Evolutionary conservation across 1,139 yeast genomes (phyloP).

Genomic region (Protomyces inundatus): DNA sequence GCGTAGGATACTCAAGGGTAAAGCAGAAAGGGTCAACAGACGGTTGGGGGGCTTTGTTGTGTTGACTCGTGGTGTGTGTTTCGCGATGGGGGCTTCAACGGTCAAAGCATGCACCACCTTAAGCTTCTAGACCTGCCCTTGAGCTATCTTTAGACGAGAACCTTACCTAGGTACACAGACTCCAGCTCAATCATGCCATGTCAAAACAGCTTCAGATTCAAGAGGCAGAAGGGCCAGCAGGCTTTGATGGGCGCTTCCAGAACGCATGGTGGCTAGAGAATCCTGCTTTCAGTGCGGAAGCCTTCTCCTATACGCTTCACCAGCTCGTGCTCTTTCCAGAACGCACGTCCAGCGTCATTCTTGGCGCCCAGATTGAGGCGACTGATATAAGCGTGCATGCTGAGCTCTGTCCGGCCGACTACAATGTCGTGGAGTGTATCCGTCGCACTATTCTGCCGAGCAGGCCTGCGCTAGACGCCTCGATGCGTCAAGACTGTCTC

Average conservation of each 20-base stretch:
- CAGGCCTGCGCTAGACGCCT: slow-evolving; percentile 14
- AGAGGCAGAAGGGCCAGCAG: not conserved
- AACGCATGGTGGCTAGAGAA: not conserved
- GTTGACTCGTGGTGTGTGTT: no score
- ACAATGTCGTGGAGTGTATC: not conserved
- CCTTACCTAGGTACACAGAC: no score
- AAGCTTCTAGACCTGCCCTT: no score
- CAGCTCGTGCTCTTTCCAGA: slow-evolving; percentile 72
- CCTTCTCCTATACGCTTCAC: slow-evolving; percentile 42
- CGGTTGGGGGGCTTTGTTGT: not conserved
- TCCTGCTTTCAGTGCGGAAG: not conserved
- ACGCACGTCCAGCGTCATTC: slow-evolving; percentile 82
- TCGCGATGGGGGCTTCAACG: no score
- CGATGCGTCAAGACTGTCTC: slow-evolving; percentile 12
- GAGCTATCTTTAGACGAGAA: no score
- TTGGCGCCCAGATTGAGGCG: slow-evolving; percentile 68
- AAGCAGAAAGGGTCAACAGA: not conserved
- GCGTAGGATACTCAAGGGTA: not conserved
- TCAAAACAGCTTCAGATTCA: not conserved
- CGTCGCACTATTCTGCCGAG: slow-evolving; percentile 1
- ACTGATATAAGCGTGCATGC: slow-evolving; percentile 6
- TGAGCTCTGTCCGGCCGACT: not conserved
- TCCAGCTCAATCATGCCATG: not conserved
- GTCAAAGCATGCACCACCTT: no score
- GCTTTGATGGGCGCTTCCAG: slow-evolving; percentile 1